Conservation (phyloP, 2,329 filamentous ascomycete species). For the Talaromyces sp. region DNA sequence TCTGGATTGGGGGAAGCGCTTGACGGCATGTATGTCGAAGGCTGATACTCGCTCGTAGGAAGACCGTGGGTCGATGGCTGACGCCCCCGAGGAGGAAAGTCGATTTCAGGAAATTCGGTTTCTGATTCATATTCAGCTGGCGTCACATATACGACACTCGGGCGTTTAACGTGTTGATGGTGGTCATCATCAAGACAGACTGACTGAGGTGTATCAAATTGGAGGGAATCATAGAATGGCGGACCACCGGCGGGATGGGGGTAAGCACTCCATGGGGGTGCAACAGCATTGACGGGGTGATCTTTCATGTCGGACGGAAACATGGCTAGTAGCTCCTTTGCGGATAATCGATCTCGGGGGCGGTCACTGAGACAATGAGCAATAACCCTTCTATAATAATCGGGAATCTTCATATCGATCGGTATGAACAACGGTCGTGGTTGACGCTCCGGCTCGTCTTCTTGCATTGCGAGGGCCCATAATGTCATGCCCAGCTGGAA, state of each 20-base stretch:
- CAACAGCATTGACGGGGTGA: neutral
- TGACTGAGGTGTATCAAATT: neutral
- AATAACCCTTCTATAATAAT: conserved; percentile 73
- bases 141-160: conserved; percentile 14
- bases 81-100: conserved; percentile 15
- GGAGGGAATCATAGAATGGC: conserved; percentile 9
- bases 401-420: conserved; percentile 56
- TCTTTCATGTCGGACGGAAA: conserved; percentile 51
- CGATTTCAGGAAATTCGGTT: conserved; percentile 8
- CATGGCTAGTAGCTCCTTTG: conserved; percentile 62
- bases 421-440: conserved; percentile 59
- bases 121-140: conserved; percentile 7
- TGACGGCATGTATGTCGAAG: conserved; percentile 11
- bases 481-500: conserved; percentile 96
- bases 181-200: conserved; percentile 10
- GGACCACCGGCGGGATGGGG: neutral
- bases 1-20: conserved; percentile 12
- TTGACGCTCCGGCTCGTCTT: conserved; percentile 83
- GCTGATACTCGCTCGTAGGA: conserved; percentile 14
- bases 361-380: conserved; percentile 69
- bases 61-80: conserved; percentile 10
- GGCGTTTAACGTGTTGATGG: neutral
- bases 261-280: conserved; percentile 4
- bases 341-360: conserved; percentile 68
- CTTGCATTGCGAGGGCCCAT: conserved; percentile 81